Base-by-base conservation (phyloP, 192 early-diverging fungal genomes). In the Dispira simplex region DNA sequence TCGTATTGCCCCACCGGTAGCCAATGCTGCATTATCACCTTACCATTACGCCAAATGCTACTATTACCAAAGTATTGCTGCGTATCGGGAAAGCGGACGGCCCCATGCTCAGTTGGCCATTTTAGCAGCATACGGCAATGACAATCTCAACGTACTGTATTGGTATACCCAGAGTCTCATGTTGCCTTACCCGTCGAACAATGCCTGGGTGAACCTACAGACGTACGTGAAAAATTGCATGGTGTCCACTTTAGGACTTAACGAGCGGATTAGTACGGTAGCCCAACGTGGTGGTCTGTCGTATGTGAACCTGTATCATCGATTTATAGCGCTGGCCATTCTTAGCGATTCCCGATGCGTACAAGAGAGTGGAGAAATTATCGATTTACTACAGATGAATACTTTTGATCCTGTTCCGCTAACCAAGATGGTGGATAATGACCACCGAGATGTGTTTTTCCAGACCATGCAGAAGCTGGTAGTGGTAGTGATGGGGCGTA, bases 31-130 rank as follows among this genome's bases (percentile, higher is more conserved):
- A 51, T 23, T 11, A 18, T 28, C 32, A 4, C 26, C 58, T 18
- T 60, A 43, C 44, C 58, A 43, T 18, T 44, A 44, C 11, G 58
- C 58, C 32, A 60, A 60, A 27, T 16, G 44, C 12, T 60, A 44
- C 39, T 60, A 60, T 32, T 60, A 60, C 58, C 58, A 60, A 21
- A 60, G 58, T 44, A 60, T 60, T 44, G 58, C 58, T 44, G 39
- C 58, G 12, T 60, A 60, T 21, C 58, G 58, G 1, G 32, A 60
- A 27, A 60, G 58, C 43, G 58, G 58, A 11, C 58, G 58, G 5
- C 58, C 58, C 39, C 58, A 60, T 60, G 25, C 58, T 3, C 58
- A 60, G 32, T 21, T 60, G 14, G 58, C 58, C 26, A 60, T 60
- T 21, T 44, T 60, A n/a, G 58, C 58, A 14, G 26, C 58, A 18